Conservation (phyloP, 106 monocot genomes). For the Dioscorea dumetorum region DNA sequence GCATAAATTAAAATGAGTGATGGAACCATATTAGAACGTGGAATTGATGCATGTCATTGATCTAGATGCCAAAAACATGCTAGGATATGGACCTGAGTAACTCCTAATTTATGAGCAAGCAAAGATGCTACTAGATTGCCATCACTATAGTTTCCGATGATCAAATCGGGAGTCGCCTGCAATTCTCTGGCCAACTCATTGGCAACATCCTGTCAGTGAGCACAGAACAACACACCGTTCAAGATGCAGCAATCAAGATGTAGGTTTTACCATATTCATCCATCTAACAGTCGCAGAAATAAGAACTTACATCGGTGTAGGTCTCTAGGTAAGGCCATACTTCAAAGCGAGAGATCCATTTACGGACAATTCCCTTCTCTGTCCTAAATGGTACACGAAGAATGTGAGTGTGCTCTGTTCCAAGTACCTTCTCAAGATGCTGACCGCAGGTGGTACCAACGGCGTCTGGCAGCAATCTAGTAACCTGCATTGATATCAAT, state of each 20-base stretch:
- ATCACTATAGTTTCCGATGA: conserved; percentile 80
- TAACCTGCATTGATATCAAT: conserved; percentile 20
- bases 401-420: conserved; percentile 55
- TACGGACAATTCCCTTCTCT: conserved; percentile 43
- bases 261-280: not conserved
- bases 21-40: not conserved
- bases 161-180: conserved; percentile 61
- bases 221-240: not conserved
- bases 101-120: conserved; percentile 65
- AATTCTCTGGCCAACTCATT: conserved; percentile 59
- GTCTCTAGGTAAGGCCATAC: conserved; percentile 74
- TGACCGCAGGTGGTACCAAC: conserved; percentile 58
- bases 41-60: not conserved
- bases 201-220: conserved; percentile 49
- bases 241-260: no score
- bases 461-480: conserved; percentile 61
- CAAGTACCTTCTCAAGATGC: conserved; percentile 60
- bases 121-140: conserved; percentile 76
- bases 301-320: conserved; percentile 33
- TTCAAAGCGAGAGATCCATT: conserved; percentile 71
- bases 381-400: conserved; percentile 61
- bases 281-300: not conserved
- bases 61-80: not conserved
- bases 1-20: not conserved
- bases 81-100: conserved; percentile 46